phyloP scores from a whole-genome alignment of 2,329 filamentous ascomycete genomes.

The Botrytis sinoallii region DNA sequence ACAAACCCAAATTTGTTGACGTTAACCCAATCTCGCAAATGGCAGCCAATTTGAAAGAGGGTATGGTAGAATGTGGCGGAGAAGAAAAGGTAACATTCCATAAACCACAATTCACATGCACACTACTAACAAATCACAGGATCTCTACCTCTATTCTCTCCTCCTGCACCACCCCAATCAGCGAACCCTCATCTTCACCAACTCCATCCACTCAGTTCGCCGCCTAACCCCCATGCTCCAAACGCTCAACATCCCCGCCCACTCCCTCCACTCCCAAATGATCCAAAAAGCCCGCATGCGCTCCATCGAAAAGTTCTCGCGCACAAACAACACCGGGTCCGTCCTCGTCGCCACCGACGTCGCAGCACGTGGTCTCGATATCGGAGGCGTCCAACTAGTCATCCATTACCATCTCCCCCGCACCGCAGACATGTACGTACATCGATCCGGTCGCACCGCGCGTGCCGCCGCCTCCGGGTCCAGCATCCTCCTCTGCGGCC shows the following conservation, averaged over 20 bases:
- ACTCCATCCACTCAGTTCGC: conserved; percentile 89
- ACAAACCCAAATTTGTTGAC: conserved; percentile 86
- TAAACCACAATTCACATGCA: not conserved
- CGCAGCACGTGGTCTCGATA: conserved; percentile 89
- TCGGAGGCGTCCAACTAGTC: conserved; percentile 82
- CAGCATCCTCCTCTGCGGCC: conserved; percentile 84
- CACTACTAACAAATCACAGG: conserved; percentile 46
- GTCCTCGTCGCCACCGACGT: conserved; percentile 92
- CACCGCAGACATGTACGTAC: conserved; percentile 88
- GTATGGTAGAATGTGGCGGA: conserved; percentile 84
- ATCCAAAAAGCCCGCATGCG: conserved; percentile 91
- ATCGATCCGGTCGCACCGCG: conserved; percentile 90
- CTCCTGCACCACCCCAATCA: conserved; percentile 77
- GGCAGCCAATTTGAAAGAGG: conserved; percentile 81
- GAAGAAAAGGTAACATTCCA: conserved; percentile 73
- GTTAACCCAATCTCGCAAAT: conserved; percentile 87
- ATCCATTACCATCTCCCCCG: conserved; percentile 95
- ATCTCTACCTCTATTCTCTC: conserved; percentile 88
- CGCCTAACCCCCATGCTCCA: conserved; percentile 81
- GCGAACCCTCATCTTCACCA: conserved; percentile 87
- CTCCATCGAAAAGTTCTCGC: conserved; percentile 84
- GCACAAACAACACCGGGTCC: conserved; percentile 51
- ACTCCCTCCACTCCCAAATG: conserved; percentile 90
- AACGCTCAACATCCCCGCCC: conserved; percentile 71
- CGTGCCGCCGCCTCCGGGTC: conserved; percentile 74